phyloP scores from a whole-genome alignment of 192 early-diverging fungal genomes.

The Powellomyces hirtus region DNA sequence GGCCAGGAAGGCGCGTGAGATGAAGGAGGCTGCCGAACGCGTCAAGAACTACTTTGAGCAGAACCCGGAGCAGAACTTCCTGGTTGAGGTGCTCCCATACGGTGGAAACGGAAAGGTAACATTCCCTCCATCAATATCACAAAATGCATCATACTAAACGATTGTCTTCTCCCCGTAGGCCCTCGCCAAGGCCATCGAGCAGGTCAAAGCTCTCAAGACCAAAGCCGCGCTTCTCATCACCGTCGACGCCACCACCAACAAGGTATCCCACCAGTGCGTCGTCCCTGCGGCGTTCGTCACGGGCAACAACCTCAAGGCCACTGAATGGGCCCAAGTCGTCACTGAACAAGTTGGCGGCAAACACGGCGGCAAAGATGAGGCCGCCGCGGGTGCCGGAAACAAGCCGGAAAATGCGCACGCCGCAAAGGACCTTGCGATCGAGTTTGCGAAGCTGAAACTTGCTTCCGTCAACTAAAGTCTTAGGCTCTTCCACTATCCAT shows the following conservation, averaged over 20 bases:
- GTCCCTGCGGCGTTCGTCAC: conserved; percentile 63
- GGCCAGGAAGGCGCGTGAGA: conserved; percentile 77
- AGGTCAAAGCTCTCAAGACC: conserved; percentile 73
- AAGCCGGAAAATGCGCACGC: conserved; percentile 64
- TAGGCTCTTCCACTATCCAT: no score
- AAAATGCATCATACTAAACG: background rate
- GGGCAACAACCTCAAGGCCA: conserved; percentile 80
- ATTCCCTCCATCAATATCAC: background rate
- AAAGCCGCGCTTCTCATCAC: conserved; percentile 89
- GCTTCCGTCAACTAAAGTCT: no score
- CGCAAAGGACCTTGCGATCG: conserved; percentile 69
- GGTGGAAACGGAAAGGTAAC: conserved; percentile 76
- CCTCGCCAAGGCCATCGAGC: conserved; percentile 70
- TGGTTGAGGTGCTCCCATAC: conserved; percentile 62
- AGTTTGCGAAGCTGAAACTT: conserved; percentile 55
- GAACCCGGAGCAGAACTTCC: conserved; percentile 56
- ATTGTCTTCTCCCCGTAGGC: conserved; percentile 38
- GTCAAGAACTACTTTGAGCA: conserved; percentile 72
- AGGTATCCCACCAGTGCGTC: conserved; percentile 79
- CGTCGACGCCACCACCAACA: conserved; percentile 62
- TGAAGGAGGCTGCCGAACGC: conserved; percentile 76
- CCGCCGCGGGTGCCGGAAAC: conserved; percentile 87
- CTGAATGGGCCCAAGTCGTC: conserved; percentile 89
- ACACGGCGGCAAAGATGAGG: conserved; percentile 91
- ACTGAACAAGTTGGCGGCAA: conserved; percentile 81